phyloP scores from a whole-genome alignment of 306 rosid genomes.

The Benincasa hispida region DNA sequence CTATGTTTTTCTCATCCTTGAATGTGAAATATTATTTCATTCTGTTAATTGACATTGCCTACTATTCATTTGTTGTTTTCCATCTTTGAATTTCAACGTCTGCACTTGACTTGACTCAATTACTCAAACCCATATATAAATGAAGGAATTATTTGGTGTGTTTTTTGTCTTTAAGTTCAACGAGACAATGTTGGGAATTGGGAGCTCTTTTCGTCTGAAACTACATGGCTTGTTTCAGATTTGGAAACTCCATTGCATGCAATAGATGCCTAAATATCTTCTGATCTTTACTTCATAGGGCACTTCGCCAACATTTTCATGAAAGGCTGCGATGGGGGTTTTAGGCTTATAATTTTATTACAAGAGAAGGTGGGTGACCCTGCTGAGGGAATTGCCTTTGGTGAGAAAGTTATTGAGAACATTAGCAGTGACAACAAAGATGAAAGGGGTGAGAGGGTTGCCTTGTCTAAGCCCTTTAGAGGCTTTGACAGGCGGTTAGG shows the following conservation, averaged over 20 bases:
- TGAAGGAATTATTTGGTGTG: not conserved
- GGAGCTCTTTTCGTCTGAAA: not conserved
- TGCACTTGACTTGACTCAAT: not conserved
- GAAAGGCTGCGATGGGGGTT: not conserved
- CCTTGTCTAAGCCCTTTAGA: not conserved
- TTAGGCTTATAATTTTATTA: not conserved
- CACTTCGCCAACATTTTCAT: not conserved
- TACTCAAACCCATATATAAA: not conserved
- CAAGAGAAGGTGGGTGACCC: no score
- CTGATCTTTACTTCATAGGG: not conserved
- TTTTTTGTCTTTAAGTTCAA: not conserved
- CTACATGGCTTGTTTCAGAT: not conserved
- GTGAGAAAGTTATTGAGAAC: not conserved
- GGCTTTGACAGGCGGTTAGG: not conserved
- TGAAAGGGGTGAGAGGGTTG: not conserved
- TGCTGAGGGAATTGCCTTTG: not conserved
- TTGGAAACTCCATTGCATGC: not conserved
- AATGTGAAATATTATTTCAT: not conserved
- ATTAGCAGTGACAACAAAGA: not conserved
- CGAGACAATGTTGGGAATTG: not conserved
- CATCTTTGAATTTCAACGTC: not conserved
- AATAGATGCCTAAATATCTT: not conserved
- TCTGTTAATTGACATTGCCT: not conserved
- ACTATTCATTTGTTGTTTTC: not conserved
- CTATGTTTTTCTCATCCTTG: not conserved